A percentile compares a stretch with the other conserved stretches of the same genome.
Conservation (phyloP, 225 moss, liverwort and hornwort species). For the Climacium dendroides region DNA sequence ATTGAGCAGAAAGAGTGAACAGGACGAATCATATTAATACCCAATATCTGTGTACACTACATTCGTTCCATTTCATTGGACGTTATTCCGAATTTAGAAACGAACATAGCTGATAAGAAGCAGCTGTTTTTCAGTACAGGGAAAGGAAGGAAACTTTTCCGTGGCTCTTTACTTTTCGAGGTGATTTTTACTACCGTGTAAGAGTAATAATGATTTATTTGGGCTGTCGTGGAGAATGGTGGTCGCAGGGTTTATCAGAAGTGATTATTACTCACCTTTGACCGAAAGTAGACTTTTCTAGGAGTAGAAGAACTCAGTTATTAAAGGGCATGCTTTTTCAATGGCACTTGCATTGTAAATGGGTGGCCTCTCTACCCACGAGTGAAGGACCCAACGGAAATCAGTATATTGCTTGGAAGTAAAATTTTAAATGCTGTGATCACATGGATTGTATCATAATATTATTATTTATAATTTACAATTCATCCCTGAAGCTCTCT, state of each 20-base stretch:
- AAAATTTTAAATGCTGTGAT: background rate
- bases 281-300: background rate
- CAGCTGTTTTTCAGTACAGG: background rate
- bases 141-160: too few relatives aligned
- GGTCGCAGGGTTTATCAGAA: too few relatives aligned
- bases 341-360: too few relatives aligned
- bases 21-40: background rate
- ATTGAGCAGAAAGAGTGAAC: background rate
- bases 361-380: too few relatives aligned
- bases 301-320: too few relatives aligned
- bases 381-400: background rate
- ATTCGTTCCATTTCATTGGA: background rate
- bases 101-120: background rate
- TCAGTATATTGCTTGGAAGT: background rate
- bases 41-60: background rate
- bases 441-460: background rate
- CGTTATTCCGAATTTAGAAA: background rate
- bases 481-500: slow-evolving; percentile 9
- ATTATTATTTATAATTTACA: background rate
- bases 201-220: too few relatives aligned
- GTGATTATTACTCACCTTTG: too few relatives aligned
- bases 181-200: too few relatives aligned
- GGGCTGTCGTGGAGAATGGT: background rate
- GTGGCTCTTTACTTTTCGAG: too few relatives aligned
- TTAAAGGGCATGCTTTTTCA: background rate